phyloP scores from a whole-genome alignment of 306 rosid species.

The Myrica gale region DNA sequence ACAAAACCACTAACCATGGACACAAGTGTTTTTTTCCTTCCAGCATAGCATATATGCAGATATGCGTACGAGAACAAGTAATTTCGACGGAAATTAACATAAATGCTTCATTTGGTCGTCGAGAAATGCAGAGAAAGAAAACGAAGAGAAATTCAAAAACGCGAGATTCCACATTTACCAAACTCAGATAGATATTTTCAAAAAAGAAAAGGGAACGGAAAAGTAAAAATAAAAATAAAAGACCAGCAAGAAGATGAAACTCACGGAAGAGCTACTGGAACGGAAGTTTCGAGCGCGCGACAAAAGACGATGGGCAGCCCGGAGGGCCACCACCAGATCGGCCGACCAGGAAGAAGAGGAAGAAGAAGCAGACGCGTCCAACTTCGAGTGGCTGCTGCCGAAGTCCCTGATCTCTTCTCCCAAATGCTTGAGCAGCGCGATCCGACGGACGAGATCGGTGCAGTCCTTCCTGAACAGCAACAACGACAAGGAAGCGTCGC shows the following conservation, averaged over 20 bases:
- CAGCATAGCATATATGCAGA: background rate
- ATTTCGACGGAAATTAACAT: background rate
- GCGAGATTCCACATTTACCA: background rate
- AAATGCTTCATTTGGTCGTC: background rate
- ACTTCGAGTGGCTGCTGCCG: conserved; percentile 23
- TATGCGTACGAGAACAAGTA: background rate
- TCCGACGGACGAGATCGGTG: conserved; percentile 94
- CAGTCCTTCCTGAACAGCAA: conserved; percentile 64
- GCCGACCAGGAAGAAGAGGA: conserved; percentile 47
- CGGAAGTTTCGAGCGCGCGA: conserved; percentile 48
- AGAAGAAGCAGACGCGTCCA: conserved; percentile 32
- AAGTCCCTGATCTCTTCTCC: conserved; percentile 73
- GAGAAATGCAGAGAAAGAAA: background rate
- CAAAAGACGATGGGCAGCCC: conserved; percentile 65
- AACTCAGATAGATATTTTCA: background rate
- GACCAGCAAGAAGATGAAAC: conserved; percentile 28
- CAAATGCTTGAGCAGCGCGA: conserved; percentile 76
- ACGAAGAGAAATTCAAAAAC: background rate
- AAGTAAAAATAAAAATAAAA: background rate
- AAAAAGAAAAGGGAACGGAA: background rate
- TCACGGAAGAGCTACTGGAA: conserved; percentile 53
- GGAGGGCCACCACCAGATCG: conserved; percentile 71
- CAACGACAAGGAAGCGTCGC: background rate
- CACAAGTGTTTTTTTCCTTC: background rate
- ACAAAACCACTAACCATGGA: background rate